Evolutionary conservation across 352 stramenopile species (phyloP), one percentile per base, ranked within the genome.

Genomic region (Paralagenidium karlingii): DNA sequence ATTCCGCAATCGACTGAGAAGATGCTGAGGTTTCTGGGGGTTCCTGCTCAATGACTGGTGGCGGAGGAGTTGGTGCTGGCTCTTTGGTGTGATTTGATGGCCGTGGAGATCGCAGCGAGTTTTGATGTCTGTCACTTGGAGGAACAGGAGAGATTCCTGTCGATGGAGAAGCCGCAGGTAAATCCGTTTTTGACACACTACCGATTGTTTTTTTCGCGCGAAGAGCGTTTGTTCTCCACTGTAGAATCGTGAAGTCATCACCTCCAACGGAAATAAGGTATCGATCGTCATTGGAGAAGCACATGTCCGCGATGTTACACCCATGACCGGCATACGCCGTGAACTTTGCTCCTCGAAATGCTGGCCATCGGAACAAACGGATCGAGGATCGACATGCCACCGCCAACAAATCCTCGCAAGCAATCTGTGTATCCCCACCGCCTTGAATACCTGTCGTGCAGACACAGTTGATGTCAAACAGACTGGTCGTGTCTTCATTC

Each of bases 241-340:
- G 68, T 16, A 82, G 58, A 15, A 85, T 40, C 9, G 71, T 64
- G 13, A 53, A 55, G 37, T 85, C 71, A 11, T 76, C 60, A 1
- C 70, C 70, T 28, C 67, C 70, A 8, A 64, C 53, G 13, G 68
- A 68, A 19, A 82, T n/a, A 2, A 82, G 38, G 38, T 63, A 73
- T 6, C 39, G 31, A 28, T 75, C 46, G 12, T 76, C 61, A 30
- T 62, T 67, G 9, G 63, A 60, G 32, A 82, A 80, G 7, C 45
- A 55, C 18, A 82, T 45, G 18, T 55, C 54, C 20, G 61, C 46
- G 36, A 85, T 80, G 13, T 53, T 15, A 1, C 61, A 49, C 18
- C 65, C 63, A 27, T 82, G 71, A 0, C 49, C 68, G 21, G 64
- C 55, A 37, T 64, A 81, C 7, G 48, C 51, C 18, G 60, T 71